These are phyloP conservation scores for Plasmodium vinckei DNA, from an alignment of 169 alveolate species.

Conservation along the genomic window DNA sequence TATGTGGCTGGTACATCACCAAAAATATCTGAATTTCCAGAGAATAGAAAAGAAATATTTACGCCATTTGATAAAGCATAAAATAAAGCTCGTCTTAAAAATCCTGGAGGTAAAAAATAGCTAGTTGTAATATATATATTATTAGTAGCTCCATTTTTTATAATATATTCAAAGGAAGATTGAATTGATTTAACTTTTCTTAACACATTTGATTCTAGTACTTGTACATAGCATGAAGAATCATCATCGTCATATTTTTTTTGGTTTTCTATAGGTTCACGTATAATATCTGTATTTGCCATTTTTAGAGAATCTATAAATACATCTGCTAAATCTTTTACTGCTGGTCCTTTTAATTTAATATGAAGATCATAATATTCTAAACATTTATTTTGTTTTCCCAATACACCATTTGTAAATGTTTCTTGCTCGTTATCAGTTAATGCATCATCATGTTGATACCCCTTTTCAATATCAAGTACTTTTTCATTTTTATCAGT, in stretches of 20 bases:
- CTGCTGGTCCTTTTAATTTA: slow-evolving; percentile 79
- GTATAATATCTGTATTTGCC: slow-evolving; percentile 33
- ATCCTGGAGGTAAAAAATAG: slow-evolving; percentile 89
- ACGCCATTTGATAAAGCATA: slow-evolving; percentile 81
- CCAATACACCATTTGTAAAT: neutral
- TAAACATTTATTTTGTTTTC: slow-evolving; percentile 27
- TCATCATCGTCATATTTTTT: slow-evolving; percentile 73
- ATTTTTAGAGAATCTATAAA: slow-evolving; percentile 79
- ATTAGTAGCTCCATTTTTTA: slow-evolving; percentile 78
- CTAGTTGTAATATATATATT: slow-evolving; percentile 86
- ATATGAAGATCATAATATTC: slow-evolving; percentile 75
- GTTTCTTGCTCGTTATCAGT: neutral
- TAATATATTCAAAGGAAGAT: slow-evolving; percentile 48
- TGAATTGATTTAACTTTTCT: slow-evolving; percentile 79
- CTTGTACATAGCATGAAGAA: slow-evolving; percentile 79
- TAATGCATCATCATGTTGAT: neutral
- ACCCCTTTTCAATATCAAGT: neutral
- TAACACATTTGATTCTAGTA: slow-evolving; percentile 82
- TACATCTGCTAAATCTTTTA: slow-evolving; percentile 82
- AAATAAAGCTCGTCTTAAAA: slow-evolving; percentile 82
- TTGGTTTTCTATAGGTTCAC: slow-evolving; percentile 51
- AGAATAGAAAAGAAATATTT: slow-evolving; percentile 81
- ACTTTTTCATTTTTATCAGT: neutral
- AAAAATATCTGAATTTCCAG: slow-evolving; percentile 88
- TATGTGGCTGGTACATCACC: slow-evolving; percentile 88